Evolutionary conservation across 2,329 filamentous ascomycete species (phyloP).

Genomic region (Xylaria sp.): DNA sequence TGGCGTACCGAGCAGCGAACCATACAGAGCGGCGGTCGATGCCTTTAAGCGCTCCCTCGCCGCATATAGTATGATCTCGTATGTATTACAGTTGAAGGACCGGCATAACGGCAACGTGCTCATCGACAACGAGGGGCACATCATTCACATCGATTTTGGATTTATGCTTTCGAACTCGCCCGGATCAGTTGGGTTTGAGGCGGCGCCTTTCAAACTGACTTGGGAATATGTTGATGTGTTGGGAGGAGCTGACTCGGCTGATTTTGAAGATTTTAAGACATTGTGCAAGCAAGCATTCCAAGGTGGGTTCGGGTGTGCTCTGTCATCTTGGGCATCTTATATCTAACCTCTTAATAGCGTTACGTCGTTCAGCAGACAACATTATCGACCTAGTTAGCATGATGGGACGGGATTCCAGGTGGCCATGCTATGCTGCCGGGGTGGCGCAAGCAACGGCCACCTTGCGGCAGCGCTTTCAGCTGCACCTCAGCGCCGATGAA

Average conservation of each 20-base stretch:
- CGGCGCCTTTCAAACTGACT: slow-evolving; percentile 83
- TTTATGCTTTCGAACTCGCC: slow-evolving; percentile 90
- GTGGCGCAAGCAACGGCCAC: slow-evolving; percentile 70
- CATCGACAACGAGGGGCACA: slow-evolving; percentile 83
- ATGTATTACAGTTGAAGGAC: slow-evolving; percentile 82
- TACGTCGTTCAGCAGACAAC: slow-evolving; percentile 77
- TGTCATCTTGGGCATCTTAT: neutral
- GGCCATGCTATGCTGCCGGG: slow-evolving; percentile 81
- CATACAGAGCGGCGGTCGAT: slow-evolving; percentile 72
- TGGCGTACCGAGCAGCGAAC: slow-evolving; percentile 68
- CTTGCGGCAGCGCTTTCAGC: slow-evolving; percentile 74
- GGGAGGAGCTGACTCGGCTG: slow-evolving; percentile 69
- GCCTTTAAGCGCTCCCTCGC: slow-evolving; percentile 82
- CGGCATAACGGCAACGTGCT: slow-evolving; percentile 86
- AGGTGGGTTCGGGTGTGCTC: slow-evolving; percentile 49
- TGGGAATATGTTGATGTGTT: slow-evolving; percentile 85
- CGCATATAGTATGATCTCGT: slow-evolving; percentile 83
- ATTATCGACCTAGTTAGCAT: slow-evolving; percentile 81
- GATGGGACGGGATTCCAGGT: slow-evolving; percentile 82
- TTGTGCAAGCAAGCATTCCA: slow-evolving; percentile 85
- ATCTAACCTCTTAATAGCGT: slow-evolving; percentile 49
- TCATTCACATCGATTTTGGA: slow-evolving; percentile 87
- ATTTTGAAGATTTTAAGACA: slow-evolving; percentile 75
- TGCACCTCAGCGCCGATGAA: slow-evolving; percentile 81
- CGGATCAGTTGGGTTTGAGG: slow-evolving; percentile 82